These are phyloP conservation scores for Thoreauomyces humboldtii DNA, from an alignment of 192 early-diverging fungal genomes.

Conservation along the genomic window DNA sequence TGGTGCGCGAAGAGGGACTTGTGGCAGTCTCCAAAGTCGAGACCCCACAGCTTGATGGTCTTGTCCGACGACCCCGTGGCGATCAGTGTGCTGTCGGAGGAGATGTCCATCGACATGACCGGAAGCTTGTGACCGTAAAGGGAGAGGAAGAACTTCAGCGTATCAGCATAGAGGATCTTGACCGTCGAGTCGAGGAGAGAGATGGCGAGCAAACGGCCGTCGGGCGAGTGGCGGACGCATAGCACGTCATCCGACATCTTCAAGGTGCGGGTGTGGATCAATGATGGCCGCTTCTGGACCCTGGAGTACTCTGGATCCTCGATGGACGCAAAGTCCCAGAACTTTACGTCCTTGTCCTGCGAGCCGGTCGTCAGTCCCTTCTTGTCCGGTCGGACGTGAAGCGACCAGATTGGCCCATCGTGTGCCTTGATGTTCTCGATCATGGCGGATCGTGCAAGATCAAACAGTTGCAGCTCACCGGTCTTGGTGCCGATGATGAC, in stretches of 20 bases:
- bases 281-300: constrained; percentile 60
- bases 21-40: constrained; percentile 99
- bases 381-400: constrained; percentile 82
- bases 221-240: constrained; percentile 78
- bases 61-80: constrained; percentile 96
- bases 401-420: constrained; percentile 82
- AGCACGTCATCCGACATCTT: constrained; percentile 94
- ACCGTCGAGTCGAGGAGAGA: constrained; percentile 91
- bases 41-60: constrained; percentile 97
- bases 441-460: constrained; percentile 78
- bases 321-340: constrained; percentile 92
- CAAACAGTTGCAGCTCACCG: constrained; percentile 87
- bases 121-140: constrained; percentile 98
- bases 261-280: constrained; percentile 85
- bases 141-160: constrained; percentile 95
- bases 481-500: constrained; percentile 91
- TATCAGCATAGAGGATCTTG: constrained; percentile 95
- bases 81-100: constrained; percentile 86
- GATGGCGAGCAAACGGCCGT: constrained; percentile 84
- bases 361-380: constrained; percentile 87
- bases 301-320: constrained; percentile 39
- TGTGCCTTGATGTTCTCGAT: constrained; percentile 90
- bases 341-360: constrained; percentile 94
- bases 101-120: constrained; percentile 98
- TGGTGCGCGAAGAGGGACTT: constrained; percentile 90